Conservation (phyloP, 305 asterid species). For the Solanum aculeatissimum region DNA sequence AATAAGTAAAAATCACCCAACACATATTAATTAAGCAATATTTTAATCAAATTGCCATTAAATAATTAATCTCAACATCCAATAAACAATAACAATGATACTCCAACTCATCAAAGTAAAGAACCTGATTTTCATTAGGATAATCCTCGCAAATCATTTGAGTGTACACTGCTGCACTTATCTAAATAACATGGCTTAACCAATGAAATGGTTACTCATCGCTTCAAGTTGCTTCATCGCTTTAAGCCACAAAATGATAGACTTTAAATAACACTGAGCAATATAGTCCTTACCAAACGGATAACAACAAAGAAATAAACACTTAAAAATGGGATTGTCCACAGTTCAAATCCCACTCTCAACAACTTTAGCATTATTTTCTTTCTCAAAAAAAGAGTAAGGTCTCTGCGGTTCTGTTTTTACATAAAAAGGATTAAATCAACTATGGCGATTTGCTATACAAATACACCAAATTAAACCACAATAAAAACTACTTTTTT, state of each 20-base stretch:
- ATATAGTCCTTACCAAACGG: background rate
- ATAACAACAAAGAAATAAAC: background rate
- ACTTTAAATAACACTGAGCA: background rate
- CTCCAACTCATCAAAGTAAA: background rate
- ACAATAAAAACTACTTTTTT: background rate
- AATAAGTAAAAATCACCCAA: background rate
- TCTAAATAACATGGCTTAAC: background rate
- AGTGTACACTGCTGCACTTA: background rate
- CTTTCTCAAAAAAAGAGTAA: background rate
- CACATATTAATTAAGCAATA: background rate
- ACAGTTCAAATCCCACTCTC: background rate
- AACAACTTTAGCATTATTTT: background rate
- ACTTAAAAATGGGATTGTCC: background rate
- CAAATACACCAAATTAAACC: background rate
- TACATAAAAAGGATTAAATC: background rate
- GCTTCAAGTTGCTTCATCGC: background rate
- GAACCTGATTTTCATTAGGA: background rate
- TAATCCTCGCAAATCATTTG: background rate
- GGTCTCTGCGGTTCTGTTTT: background rate
- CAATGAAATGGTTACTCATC: background rate
- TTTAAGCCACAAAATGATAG: background rate
- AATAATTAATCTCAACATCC: background rate
- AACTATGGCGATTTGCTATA: background rate
- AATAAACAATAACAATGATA: background rate
- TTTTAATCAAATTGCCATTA: background rate